phyloP scores from a whole-genome alignment of 1,139 yeast genomes.

The Scheffersomyces titani region DNA sequence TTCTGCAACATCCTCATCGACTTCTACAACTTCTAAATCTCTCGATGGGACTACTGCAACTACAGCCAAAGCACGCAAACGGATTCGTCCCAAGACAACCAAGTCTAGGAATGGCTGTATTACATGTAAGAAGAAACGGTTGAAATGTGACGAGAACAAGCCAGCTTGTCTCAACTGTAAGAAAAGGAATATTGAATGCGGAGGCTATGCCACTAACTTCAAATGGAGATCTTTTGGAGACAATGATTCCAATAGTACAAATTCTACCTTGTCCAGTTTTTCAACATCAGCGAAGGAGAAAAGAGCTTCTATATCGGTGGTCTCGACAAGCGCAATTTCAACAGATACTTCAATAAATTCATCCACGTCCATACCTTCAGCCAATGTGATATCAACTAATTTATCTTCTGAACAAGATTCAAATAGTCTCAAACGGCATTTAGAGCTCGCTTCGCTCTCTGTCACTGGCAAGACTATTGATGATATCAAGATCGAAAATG shows the following conservation, averaged over 20 bases:
- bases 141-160: constrained; percentile 60
- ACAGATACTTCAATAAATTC: constrained; percentile 1
- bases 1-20: too few relatives aligned
- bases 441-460: constrained; percentile 55
- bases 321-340: background rate
- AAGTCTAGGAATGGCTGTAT: constrained; percentile 51
- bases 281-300: background rate
- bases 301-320: background rate
- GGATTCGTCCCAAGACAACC: constrained; percentile 15
- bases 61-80: constrained; percentile 1
- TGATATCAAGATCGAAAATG: constrained; percentile 51
- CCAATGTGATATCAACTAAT: background rate
- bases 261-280: background rate
- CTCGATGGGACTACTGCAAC: too few relatives aligned
- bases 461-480: constrained; percentile 53
- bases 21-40: too few relatives aligned
- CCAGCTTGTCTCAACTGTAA: constrained; percentile 51
- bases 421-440: constrained; percentile 35
- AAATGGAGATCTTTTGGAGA: constrained; percentile 59
- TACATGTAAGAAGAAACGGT: constrained; percentile 57
- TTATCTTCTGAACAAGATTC: constrained; percentile 6
- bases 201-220: constrained; percentile 64
- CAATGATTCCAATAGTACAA: constrained; percentile 10
- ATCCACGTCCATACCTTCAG: background rate
- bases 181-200: constrained; percentile 50